Conservation (phyloP, 1,284 basidiomycete genomes). For the Ustilago sp. region DNA sequence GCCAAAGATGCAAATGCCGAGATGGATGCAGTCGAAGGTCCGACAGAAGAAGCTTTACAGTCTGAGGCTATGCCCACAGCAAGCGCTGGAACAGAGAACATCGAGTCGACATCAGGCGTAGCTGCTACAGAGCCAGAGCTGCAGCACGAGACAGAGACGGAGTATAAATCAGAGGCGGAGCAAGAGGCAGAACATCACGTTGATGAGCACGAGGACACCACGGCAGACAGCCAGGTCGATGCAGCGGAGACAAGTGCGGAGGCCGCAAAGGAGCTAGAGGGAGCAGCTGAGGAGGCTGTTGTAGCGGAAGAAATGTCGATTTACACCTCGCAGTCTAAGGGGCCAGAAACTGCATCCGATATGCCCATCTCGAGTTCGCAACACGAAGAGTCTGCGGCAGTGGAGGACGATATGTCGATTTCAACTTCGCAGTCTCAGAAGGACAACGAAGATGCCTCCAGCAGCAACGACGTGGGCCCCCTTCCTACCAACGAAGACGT, state of each 20-base stretch:
- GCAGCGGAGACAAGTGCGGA: background rate
- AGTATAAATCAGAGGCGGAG: background rate
- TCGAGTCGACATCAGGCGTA: background rate
- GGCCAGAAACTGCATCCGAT: background rate
- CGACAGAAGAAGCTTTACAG: background rate
- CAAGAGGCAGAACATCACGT: background rate
- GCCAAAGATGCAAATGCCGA: background rate
- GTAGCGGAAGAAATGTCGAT: background rate
- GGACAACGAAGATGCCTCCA: conserved; percentile 2
- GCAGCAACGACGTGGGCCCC: background rate
- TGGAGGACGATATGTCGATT: background rate
- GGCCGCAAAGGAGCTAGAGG: background rate
- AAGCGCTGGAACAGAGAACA: background rate
- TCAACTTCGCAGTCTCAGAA: background rate
- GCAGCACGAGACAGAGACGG: background rate
- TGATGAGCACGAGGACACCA: background rate
- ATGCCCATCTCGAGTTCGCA: background rate
- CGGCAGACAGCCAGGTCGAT: background rate
- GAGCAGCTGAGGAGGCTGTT: background rate
- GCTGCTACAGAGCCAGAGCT: background rate
- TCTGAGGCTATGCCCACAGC: background rate
- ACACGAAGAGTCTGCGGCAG: background rate
- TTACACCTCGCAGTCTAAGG: background rate
- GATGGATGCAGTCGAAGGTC: background rate
- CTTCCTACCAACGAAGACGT: conserved; percentile 33